A percentile compares a stretch with the other conserved stretches of the same genome.
phyloP scores from a whole-genome alignment of 805 yeast genomes.

The Ogataea ganodermae region DNA sequence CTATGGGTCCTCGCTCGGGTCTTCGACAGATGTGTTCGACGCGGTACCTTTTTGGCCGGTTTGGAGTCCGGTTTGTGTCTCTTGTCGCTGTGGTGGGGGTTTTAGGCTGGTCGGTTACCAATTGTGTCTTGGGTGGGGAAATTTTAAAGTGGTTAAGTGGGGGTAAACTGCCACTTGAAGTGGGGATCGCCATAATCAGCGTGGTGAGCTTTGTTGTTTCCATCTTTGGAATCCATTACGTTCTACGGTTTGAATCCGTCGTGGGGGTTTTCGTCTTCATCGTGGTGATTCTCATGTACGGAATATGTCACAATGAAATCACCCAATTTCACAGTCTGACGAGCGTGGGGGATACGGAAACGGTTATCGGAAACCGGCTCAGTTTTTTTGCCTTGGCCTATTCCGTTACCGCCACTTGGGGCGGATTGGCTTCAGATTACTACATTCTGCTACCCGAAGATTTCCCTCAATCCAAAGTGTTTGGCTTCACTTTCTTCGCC shows the following conservation, averaged over 20 bases:
- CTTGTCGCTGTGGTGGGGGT: slow-evolving; percentile 73
- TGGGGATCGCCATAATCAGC: slow-evolving; percentile 74
- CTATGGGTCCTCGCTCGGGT: slow-evolving; percentile 90
- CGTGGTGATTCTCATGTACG: slow-evolving; percentile 67
- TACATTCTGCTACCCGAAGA: slow-evolving; percentile 78
- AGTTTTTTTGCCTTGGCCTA: slow-evolving; percentile 73
- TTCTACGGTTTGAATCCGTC: slow-evolving; percentile 65
- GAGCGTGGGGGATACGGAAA: slow-evolving; percentile 40
- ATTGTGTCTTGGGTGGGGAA: slow-evolving; percentile 86
- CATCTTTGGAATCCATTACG: slow-evolving; percentile 74
- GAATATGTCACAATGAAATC: slow-evolving; percentile 49
- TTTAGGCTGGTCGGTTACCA: slow-evolving; percentile 94
- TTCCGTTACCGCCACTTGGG: slow-evolving; percentile 87
- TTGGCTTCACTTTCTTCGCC: slow-evolving; percentile 63
- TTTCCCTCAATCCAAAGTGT: slow-evolving; percentile 56
- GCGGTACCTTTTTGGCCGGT: slow-evolving; percentile 81
- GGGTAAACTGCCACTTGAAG: slow-evolving; percentile 66
- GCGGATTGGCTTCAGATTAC: slow-evolving; percentile 83
- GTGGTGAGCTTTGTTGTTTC: slow-evolving; percentile 65
- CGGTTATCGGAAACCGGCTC: slow-evolving; percentile 67
- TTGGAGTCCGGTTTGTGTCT: slow-evolving; percentile 76
- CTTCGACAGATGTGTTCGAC: slow-evolving; percentile 86
- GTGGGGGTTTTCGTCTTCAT: slow-evolving; percentile 70
- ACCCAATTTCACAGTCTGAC: slow-evolving; percentile 40
- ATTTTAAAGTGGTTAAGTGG: slow-evolving; percentile 66